Evolutionary conservation across 2,329 filamentous ascomycete species (phyloP).

Genomic region (Ceratocystis albifundus): DNA sequence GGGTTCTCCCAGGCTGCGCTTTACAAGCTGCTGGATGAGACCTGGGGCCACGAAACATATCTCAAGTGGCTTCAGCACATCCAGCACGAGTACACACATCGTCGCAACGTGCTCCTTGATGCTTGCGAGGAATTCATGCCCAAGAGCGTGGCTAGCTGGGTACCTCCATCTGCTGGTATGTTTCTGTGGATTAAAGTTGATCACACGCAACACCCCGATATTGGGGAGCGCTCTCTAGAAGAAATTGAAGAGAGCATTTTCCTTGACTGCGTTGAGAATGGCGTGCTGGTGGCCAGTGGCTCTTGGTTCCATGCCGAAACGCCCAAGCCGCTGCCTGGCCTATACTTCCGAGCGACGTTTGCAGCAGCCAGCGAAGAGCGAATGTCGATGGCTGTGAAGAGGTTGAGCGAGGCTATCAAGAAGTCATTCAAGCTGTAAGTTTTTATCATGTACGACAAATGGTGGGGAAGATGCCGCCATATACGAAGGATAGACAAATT

Average conservation of each 20-base stretch:
- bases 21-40: constrained; percentile 82
- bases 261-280: constrained; percentile 58
- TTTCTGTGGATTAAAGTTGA: constrained; percentile 75
- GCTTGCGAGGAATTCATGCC: constrained; percentile 74
- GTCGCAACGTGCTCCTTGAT: constrained; percentile 63
- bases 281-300: constrained; percentile 70
- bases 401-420: constrained; percentile 65
- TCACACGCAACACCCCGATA: constrained; percentile 52
- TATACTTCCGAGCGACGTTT: constrained; percentile 87
- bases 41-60: constrained; percentile 87
- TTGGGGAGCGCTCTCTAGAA: constrained; percentile 41
- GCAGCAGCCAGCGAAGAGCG: constrained; percentile 62
- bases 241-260: constrained; percentile 83
- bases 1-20: constrained; percentile 76
- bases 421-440: constrained; percentile 38
- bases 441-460: neutral
- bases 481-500: neutral
- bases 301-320: constrained; percentile 83
- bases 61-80: constrained; percentile 79
- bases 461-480: neutral
- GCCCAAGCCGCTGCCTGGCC: constrained; percentile 42
- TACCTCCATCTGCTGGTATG: constrained; percentile 76
- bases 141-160: constrained; percentile 63
- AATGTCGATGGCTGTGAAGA: constrained; percentile 59
- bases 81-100: constrained; percentile 65